These are phyloP conservation scores for Rubia balearica DNA, from an alignment of 305 asterid genomes.

Conservation along the genomic window DNA sequence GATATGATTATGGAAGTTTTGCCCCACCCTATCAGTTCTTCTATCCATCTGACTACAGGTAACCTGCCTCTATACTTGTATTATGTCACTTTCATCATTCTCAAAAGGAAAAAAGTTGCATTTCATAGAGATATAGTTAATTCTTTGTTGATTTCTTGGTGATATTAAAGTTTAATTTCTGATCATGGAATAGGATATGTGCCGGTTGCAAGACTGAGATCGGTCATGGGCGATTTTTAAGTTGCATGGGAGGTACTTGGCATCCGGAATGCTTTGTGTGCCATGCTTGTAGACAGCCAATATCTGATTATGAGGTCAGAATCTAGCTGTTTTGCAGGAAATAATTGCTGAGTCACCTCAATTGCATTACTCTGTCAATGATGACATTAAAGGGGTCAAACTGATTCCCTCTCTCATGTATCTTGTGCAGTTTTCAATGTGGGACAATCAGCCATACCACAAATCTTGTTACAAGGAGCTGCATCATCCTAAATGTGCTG, in stretches of 20 bases:
- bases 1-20: conserved; percentile 54
- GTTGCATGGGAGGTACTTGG: conserved; percentile 95
- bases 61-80: conserved; percentile 16
- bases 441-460: conserved; percentile 68
- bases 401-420: conserved; percentile 2
- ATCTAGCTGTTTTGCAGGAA: conserved; percentile 5
- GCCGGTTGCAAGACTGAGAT: conserved; percentile 86
- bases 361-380: neutral
- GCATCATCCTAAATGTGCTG: conserved; percentile 95
- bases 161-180: conserved; percentile 6
- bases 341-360: neutral
- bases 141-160: neutral
- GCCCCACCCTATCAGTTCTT: conserved; percentile 45
- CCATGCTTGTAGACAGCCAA: conserved; percentile 68
- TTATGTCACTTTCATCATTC: too few species aligned
- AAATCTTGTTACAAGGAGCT: conserved; percentile 87
- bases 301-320: conserved; percentile 88
- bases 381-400: neutral
- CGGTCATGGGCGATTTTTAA: conserved; percentile 77
- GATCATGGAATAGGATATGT: conserved; percentile 50
- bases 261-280: conserved; percentile 96
- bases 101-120: neutral
- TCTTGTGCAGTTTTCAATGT: conserved; percentile 72
- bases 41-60: conserved; percentile 64
- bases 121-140: neutral